phyloP scores from a whole-genome alignment of 331 rosid species.

The Acacia concinna region DNA sequence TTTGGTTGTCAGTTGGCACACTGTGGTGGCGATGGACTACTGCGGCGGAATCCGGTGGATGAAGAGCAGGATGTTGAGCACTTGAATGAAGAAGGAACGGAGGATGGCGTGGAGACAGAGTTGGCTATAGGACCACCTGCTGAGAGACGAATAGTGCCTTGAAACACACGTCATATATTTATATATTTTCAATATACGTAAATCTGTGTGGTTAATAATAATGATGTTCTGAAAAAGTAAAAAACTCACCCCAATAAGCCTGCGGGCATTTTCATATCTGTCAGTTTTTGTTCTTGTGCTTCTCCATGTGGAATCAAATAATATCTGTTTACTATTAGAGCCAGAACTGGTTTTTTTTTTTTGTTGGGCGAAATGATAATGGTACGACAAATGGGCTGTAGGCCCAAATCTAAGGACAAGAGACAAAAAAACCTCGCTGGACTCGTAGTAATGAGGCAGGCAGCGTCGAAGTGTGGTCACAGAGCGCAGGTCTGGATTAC shows the following conservation, averaged over 20 bases:
- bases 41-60: background rate
- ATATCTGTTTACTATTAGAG: background rate
- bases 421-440: background rate
- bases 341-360: too few relatives aligned
- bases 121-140: constrained; percentile 77
- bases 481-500: background rate
- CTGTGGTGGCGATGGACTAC: constrained; percentile 35
- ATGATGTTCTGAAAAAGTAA: background rate
- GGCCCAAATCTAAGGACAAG: background rate
- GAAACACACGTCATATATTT: background rate
- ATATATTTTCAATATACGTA: background rate
- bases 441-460: background rate
- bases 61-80: background rate
- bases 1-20: constrained; percentile 4
- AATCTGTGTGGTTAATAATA: background rate
- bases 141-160: constrained; percentile 28
- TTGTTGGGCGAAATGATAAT: background rate
- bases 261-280: background rate
- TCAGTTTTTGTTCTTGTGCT: background rate
- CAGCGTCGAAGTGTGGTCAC: too few relatives aligned
- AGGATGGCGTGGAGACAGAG: constrained; percentile 60
- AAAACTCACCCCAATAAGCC: background rate
- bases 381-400: background rate
- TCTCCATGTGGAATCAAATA: background rate
- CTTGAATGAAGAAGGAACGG: background rate